Conservation (phyloP, 129 eudicot species). For the Helichrysum umbraculigerum region DNA sequence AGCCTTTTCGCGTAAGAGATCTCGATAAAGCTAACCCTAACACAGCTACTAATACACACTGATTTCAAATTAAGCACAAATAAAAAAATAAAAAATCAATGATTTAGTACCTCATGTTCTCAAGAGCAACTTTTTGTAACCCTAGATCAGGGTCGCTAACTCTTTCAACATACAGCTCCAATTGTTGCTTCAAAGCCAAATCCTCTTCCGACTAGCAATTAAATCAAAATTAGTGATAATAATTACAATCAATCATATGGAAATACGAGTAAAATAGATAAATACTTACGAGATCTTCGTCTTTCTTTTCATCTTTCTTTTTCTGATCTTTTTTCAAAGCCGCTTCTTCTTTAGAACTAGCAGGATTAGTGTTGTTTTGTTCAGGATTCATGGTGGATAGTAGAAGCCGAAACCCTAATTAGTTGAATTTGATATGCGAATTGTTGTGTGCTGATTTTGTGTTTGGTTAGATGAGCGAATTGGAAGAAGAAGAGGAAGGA, state of each 20-base stretch:
- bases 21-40: neutral
- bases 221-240: neutral
- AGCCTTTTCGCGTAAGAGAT: neutral
- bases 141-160: conserved; percentile 81
- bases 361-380: conserved; percentile 31
- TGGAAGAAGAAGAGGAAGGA: neutral
- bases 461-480: neutral
- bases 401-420: neutral
- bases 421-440: neutral
- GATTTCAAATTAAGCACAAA: neutral
- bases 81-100: neutral
- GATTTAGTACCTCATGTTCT: conserved; percentile 76
- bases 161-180: conserved; percentile 91
- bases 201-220: conserved; percentile 82
- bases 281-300: conserved; percentile 79
- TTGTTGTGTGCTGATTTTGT: neutral
- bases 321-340: conserved; percentile 61
- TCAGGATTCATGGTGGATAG: conserved; percentile 49
- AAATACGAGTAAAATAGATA: neutral
- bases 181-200: conserved; percentile 83
- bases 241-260: neutral
- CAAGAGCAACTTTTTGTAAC: conserved; percentile 80
- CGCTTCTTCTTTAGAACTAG: conserved; percentile 49
- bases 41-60: neutral
- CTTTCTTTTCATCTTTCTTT: conserved; percentile 92